Conservation (phyloP, 306 rosid genomes). For the Trifolium fragiferum region DNA sequence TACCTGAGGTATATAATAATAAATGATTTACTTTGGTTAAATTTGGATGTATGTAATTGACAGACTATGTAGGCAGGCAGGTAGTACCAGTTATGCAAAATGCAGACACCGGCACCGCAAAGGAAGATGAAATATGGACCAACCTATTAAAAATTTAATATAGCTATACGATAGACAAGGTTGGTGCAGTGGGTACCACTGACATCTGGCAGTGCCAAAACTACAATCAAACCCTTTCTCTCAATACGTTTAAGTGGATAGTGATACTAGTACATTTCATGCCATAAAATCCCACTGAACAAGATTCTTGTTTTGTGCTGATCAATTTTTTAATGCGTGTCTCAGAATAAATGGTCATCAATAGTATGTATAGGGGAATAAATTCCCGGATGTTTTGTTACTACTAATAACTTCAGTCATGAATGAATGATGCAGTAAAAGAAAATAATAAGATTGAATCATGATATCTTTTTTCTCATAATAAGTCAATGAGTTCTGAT, state of each 20-base stretch:
- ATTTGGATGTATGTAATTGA: background rate
- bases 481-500: too few species aligned
- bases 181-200: constrained; percentile 9
- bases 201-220: background rate
- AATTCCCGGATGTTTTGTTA: background rate
- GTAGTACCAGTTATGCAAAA: background rate
- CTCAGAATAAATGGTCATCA: background rate
- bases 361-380: background rate
- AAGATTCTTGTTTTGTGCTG: background rate
- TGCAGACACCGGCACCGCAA: constrained; percentile 16
- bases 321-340: constrained; percentile 20
- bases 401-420: background rate
- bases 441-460: too few species aligned
- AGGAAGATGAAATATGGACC: constrained; percentile 6
- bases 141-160: background rate
- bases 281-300: constrained; percentile 32
- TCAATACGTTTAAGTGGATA: background rate
- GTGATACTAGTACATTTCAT: constrained; percentile 17
- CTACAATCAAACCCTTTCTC: background rate
- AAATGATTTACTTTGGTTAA: too few species aligned
- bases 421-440: too few species aligned
- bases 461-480: too few species aligned
- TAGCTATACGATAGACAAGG: background rate
- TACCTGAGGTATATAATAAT: too few species aligned
- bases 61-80: background rate